These are phyloP conservation scores for Fusarium aywerte DNA, from an alignment of 2,329 filamentous ascomycete genomes.

Conservation along the genomic window DNA sequence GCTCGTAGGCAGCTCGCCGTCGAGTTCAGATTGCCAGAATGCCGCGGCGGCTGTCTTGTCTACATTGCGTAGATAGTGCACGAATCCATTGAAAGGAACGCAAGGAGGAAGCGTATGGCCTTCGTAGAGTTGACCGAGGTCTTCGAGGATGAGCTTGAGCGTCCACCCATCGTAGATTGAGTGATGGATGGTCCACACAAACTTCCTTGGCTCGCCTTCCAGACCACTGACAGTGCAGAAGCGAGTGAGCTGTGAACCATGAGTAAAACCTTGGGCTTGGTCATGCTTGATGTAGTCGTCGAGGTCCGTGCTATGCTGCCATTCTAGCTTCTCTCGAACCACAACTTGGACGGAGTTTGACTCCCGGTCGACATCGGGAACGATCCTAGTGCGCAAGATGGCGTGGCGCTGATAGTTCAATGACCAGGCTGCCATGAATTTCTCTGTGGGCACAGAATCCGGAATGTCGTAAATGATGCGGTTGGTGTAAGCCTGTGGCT, in stretches of 20 bases:
- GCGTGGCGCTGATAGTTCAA: slow-evolving; percentile 5
- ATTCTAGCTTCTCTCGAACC: slow-evolving; percentile 2
- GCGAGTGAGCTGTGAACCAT: neutral
- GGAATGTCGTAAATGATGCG: slow-evolving; percentile 8
- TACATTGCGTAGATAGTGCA: slow-evolving; percentile 2
- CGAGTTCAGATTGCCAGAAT: slow-evolving; percentile 6
- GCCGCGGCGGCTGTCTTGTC: neutral
- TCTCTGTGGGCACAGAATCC: neutral
- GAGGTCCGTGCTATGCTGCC: slow-evolving; percentile 1
- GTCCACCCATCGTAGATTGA: slow-evolving; percentile 12
- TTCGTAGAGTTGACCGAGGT: slow-evolving; percentile 4
- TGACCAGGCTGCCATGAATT: slow-evolving; percentile 6
- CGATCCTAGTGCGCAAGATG: slow-evolving; percentile 5
- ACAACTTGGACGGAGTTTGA: slow-evolving; percentile 5
- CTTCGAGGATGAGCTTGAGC: slow-evolving; percentile 6
- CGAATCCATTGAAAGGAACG: slow-evolving; percentile 7
- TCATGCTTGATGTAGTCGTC: slow-evolving; percentile 5
- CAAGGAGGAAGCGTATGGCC: slow-evolving; percentile 1
- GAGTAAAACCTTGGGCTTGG: slow-evolving; percentile 4
- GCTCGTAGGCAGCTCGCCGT: slow-evolving; percentile 3
- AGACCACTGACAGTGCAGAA: neutral
- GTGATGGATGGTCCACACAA: slow-evolving; percentile 9
- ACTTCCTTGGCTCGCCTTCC: slow-evolving; percentile 4
- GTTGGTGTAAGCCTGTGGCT: slow-evolving; percentile 16
- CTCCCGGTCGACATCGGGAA: slow-evolving; percentile 1